Base-by-base conservation (phyloP, 1,139 yeast genomes). In the Debaryomycetaceae sp. region DNA sequence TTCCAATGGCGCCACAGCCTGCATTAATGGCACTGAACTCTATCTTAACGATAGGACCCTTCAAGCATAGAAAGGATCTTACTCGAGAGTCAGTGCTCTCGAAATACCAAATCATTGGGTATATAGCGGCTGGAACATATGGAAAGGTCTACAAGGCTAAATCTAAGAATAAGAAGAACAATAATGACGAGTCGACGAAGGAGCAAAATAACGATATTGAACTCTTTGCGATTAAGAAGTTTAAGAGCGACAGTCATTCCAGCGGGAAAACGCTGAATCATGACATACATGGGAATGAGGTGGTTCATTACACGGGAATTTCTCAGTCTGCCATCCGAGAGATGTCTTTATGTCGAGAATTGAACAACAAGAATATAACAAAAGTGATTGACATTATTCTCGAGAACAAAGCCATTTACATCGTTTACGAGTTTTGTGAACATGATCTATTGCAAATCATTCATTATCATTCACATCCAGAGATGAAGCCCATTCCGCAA, bases 51-150 rank as follows among this genome's bases (percentile, higher is more conserved):
- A 71, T 85, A 18, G 87, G 81, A 0, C 91, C 92, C 0, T 86
- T 83, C 56, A 75, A 80, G 45, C 77, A 76, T 41, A 75, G 97
- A 33, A 84, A 84, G 55, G 96, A 88, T 56, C 62, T 75, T 29
- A 67, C 79, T 4, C 66, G 95, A 41, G 75, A 78, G 33, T 81
- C 87, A 5, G 96, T 92, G 3, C 65, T 88, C 22, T 82, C 85
- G 35, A 84, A 84, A 50, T 92, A 91, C 61, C 91, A 85, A 47
- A 85, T 94, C 45, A 67, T 88, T 26, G 99, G 99, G 0, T 92
- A 92, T 61, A 94, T 92, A 45, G 98, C 98, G 0, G 96, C 98
- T 1, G 99, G 99, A 31, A 92, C 99, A 0, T 92, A 92, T 61
- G 99, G 99, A 41, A 82, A 94, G 49, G 99, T 92, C 22, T 94